Percentiles rank a stretch among this genome's conserved stretches.
Conservation (phyloP, 805 yeast genomes). For the Jamesozyma jinghongensis region DNA sequence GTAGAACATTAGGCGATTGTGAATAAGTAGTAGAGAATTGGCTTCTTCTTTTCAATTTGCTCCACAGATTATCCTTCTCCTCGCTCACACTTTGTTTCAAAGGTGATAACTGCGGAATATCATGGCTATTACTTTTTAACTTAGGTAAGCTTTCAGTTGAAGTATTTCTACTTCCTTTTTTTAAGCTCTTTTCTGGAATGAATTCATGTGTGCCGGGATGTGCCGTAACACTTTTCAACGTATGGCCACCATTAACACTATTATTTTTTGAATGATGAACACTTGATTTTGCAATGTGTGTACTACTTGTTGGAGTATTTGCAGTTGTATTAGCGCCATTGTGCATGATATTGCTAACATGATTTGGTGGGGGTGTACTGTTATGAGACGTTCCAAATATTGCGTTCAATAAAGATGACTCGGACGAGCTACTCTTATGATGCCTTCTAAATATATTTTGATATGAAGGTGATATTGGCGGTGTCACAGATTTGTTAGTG, state of each 20-base stretch:
- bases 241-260: not conserved
- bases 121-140: conserved; percentile 5
- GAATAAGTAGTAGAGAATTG: conserved; percentile 10
- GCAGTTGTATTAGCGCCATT: not conserved
- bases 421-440: conserved; percentile 54
- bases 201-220: not conserved
- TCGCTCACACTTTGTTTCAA: conserved; percentile 14
- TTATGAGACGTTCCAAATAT: conserved; percentile 23
- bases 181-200: not conserved
- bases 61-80: conserved; percentile 24
- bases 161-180: not conserved
- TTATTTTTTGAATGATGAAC: not conserved
- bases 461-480: conserved; percentile 26
- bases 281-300: too few relatives aligned
- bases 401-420: conserved; percentile 37
- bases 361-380: conserved; percentile 3
- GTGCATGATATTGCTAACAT: not conserved
- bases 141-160: conserved; percentile 14
- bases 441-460: conserved; percentile 53
- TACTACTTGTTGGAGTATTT: not conserved
- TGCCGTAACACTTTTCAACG: not conserved
- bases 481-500: conserved; percentile 13
- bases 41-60: conserved; percentile 23
- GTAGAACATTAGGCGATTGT: conserved; percentile 5
- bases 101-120: conserved; percentile 9